Evolutionary conservation across 345 rosid genomes (phyloP).

Genomic region (Trapa incisa): DNA sequence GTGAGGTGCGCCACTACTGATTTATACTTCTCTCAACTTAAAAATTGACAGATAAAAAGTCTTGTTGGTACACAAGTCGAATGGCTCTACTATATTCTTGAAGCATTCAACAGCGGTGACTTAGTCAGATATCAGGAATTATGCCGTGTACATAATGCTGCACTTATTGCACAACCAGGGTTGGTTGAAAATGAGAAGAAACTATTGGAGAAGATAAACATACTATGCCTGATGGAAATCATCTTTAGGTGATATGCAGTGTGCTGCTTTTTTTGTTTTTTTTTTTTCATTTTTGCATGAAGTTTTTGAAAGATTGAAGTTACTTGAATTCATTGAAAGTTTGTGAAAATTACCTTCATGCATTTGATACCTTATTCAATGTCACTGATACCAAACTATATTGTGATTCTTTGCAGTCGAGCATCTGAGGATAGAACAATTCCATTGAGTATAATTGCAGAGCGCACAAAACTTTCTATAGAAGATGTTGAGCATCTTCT

Average conservation of each 20-base stretch:
- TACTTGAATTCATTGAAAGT: background rate
- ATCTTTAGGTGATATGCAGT: conserved; percentile 62
- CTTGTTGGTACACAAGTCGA: conserved; percentile 80
- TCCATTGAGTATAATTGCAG: conserved; percentile 73
- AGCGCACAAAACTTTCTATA: conserved; percentile 72
- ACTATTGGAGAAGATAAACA: conserved; percentile 88
- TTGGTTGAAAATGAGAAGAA: conserved; percentile 83
- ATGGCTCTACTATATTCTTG: conserved; percentile 93
- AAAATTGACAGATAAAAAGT: conserved; percentile 60
- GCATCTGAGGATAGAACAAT: conserved; percentile 95
- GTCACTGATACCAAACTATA: conserved; percentile 7
- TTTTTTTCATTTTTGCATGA: background rate
- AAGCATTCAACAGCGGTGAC: conserved; percentile 87
- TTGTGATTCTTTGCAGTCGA: conserved; percentile 44
- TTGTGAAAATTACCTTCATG: background rate
- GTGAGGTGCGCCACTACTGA: background rate
- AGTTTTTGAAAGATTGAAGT: background rate
- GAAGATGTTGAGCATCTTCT: conserved; percentile 96
- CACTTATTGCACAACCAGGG: conserved; percentile 86
- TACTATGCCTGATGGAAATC: conserved; percentile 94
- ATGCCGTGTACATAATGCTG: conserved; percentile 69
- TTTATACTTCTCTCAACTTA: background rate
- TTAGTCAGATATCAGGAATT: conserved; percentile 75
- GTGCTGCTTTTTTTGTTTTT: background rate
- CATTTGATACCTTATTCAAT: background rate